Evolutionary conservation across 805 yeast genomes (phyloP), one percentile per base, ranked within the genome.

Genomic region (Pichia cephalocereana): DNA sequence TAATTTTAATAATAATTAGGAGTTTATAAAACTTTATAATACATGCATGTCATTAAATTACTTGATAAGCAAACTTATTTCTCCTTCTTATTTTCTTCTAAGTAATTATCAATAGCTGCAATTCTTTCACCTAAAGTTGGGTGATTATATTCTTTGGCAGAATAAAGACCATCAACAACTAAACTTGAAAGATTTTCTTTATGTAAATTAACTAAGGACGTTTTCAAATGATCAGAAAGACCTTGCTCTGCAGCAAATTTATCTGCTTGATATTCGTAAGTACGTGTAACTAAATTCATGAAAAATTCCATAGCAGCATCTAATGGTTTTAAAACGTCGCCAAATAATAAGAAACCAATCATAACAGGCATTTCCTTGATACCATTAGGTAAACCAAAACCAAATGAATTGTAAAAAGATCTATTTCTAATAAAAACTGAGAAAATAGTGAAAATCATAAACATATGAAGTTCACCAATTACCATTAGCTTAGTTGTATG

Each of bases 231-330:
- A 32, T 75, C 70, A 9, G 85, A 73, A 62, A 81, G 82, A 27
- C 96, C 96, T 56, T 80, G 76, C 44, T 74, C 70, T 48, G 80
- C 81, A 17, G 98, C 96, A 63, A 76, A 89, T 52, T 74, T 80
- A 65, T 91, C 99, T 17, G 99, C 98, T 68, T 93, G 88, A 61
- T 82, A 93, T 69, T 93, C 99, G 57, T 84, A 85, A 56, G 80
- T 78, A 76, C 99, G 86, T 8, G 90, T 79, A 50, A 89, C 64
- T 45, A 80, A 66, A 63, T 87, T 84, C 74, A 78, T 75, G 19
- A 69, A 68, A 57, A 88, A 88, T 52, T 80, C 77, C 62, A 84
- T 64, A 23, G 79, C 63, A 53, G 86, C 77, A 60, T 84, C 89
- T 41, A 88, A 58, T 12, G 99, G 98, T 48, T 80, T 76, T 57